Evolutionary conservation across 2,329 filamentous ascomycete species (phyloP), one percentile per base, ranked within the genome.

Genomic region (Aspergillus texensis): DNA sequence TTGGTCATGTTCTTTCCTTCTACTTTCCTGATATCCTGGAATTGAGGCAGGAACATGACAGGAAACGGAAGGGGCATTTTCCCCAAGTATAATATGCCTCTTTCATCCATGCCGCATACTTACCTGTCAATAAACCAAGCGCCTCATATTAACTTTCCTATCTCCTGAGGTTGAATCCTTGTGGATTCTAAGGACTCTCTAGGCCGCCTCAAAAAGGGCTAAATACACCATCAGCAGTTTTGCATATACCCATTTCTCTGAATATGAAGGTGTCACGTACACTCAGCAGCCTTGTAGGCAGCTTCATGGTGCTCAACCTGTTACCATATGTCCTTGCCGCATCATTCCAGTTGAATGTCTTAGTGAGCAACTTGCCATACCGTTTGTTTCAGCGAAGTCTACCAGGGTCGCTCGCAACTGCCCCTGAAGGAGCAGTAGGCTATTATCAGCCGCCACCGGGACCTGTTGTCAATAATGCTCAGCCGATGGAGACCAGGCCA

Each of bases 401-500:
- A 5, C 70, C 68, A 14, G 70, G 53, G 26, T 71, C 69, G 26
- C 68, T 70, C 26, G 63, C 55, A 16, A 62, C 62, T 16, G 68
- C 67, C 10, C 68, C 70, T 34, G 43, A 61, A 62, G 68, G 66
- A 10, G 68, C 70, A 52, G 60, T 71, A 8, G 69, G 68, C 30
- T 70, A 68, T 26, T 69, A 68, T 58, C 65, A 68, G 19, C 64
- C 68, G 57, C 65, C 66, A 28, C 64, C 66, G 14, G 66, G 66
- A 1, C 68, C 65, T 28, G 46, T 66, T 28, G 26, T 53, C 26
- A 53, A 68, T 30, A 52, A 56, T 39, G 28, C 16, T 52, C 30
- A 16, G 48, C 26, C 48, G 19, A 52, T 19, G 3, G 8, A 52
- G 46, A 30, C 36, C 58, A 34, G 57, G 28, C 26, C 55, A 6